Evolutionary conservation across 805 yeast genomes (phyloP).

Genomic region (Candida gorgasii): DNA sequence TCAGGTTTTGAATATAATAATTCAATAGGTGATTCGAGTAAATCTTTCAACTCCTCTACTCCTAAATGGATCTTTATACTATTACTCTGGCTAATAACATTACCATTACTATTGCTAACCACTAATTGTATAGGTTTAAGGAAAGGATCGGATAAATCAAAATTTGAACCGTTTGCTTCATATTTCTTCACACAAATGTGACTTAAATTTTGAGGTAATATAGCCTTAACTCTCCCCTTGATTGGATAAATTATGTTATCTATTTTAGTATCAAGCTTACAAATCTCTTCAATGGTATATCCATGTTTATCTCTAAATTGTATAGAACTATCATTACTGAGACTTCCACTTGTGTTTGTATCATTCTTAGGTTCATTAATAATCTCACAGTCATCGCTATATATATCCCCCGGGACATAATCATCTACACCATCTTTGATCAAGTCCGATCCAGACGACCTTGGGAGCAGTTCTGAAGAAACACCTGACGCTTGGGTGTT

Average conservation of each 20-base stretch:
- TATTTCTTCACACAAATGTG: constrained; percentile 31
- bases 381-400: constrained; percentile 1
- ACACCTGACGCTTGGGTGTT: no score
- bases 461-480: no score
- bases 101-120: constrained; percentile 11
- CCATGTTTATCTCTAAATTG: neutral
- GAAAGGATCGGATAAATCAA: constrained; percentile 20
- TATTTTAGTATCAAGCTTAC: constrained; percentile 2
- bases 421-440: neutral
- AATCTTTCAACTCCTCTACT: neutral
- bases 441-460: no score
- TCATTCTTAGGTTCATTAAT: neutral
- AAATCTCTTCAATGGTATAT: constrained; percentile 4
- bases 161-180: constrained; percentile 7
- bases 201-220: constrained; percentile 26
- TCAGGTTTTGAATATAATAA: constrained; percentile 9
- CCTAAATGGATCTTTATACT: constrained; percentile 3
- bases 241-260: constrained; percentile 19
- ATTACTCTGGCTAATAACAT: constrained; percentile 3
- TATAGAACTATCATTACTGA: neutral
- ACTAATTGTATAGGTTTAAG: constrained; percentile 26
- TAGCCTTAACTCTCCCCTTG: constrained; percentile 23
- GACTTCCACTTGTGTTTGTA: no score
- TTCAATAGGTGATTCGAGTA: constrained; percentile 8
- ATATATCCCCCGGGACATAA: constrained; percentile 1